Percentiles rank a stretch among this genome's conserved stretches.
phyloP scores from a whole-genome alignment of 1,139 yeast genomes.

The Suhomyces kunorum region DNA sequence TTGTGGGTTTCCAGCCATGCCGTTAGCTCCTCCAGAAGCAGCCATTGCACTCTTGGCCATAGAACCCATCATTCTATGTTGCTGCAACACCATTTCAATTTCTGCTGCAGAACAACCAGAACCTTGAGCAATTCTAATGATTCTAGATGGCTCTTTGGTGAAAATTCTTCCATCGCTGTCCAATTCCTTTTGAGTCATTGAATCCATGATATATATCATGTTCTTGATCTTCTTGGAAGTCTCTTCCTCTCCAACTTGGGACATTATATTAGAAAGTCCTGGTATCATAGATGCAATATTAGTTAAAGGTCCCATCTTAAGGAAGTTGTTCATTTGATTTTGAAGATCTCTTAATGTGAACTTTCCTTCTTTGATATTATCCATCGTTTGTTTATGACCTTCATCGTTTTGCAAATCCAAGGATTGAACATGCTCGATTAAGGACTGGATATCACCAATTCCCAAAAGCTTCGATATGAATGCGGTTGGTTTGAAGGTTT shows the following conservation, averaged over 20 bases:
- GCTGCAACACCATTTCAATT: constrained; percentile 89
- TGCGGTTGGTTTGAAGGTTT: constrained; percentile 85
- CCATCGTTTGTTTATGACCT: constrained; percentile 81
- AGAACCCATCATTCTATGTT: constrained; percentile 91
- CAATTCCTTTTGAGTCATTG: constrained; percentile 91
- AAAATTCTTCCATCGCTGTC: constrained; percentile 88
- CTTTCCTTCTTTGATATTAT: constrained; percentile 92
- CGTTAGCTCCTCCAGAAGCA: constrained; percentile 42
- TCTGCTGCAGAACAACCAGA: constrained; percentile 92
- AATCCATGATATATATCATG: constrained; percentile 92
- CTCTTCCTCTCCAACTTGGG: constrained; percentile 89
- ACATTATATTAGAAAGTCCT: constrained; percentile 82
- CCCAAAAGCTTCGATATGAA: constrained; percentile 89
- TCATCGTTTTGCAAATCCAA: constrained; percentile 73
- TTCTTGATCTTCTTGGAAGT: constrained; percentile 77
- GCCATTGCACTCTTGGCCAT: constrained; percentile 79
- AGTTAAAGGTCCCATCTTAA: constrained; percentile 95
- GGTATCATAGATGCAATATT: constrained; percentile 97
- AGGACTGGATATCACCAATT: constrained; percentile 91
- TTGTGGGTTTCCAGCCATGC: constrained; percentile 18
- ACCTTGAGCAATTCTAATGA: constrained; percentile 92
- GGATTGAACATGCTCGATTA: constrained; percentile 90
- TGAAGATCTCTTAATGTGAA: constrained; percentile 90
- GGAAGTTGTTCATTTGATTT: constrained; percentile 90
- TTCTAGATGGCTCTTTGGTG: constrained; percentile 78